These are phyloP conservation scores for Lachnellula subtilissima DNA, from an alignment of 2,329 filamentous ascomycete genomes.

Conservation along the genomic window DNA sequence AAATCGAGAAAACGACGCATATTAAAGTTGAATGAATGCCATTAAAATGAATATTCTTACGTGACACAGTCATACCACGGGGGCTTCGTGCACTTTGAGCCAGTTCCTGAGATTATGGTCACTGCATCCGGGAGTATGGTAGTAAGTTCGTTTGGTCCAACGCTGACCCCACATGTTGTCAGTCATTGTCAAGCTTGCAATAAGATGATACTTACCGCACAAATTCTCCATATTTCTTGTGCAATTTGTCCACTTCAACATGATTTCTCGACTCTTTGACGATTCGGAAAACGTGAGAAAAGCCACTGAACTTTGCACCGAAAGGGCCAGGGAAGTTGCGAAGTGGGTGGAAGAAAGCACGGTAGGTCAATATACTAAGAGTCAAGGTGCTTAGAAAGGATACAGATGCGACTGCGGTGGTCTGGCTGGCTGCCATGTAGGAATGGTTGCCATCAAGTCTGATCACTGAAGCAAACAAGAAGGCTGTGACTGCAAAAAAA, in stretches of 20 bases:
- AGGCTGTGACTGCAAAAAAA: neutral
- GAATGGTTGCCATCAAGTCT: neutral
- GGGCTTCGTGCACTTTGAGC: conserved; percentile 19
- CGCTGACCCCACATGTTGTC: neutral
- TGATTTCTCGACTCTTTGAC: conserved; percentile 10
- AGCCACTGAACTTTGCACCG: conserved; percentile 17
- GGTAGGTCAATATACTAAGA: conserved; percentile 50
- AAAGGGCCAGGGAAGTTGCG: conserved; percentile 27
- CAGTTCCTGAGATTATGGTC: conserved; percentile 9
- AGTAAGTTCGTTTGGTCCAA: conserved; percentile 18
- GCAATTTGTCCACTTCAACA: conserved; percentile 10
- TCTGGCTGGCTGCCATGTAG: conserved; percentile 1
- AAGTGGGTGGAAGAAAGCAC: conserved; percentile 42
- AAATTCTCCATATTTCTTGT: conserved; percentile 22
- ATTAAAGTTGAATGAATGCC: too few species aligned
- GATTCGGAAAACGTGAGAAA: conserved; percentile 16
- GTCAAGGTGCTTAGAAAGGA: conserved; percentile 23
- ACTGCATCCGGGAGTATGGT: conserved; percentile 20
- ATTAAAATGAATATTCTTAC: neutral
- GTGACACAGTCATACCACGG: conserved; percentile 21
- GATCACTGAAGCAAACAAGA: neutral
- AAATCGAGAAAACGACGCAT: too few species aligned
- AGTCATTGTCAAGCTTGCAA: neutral
- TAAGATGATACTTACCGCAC: conserved; percentile 12
- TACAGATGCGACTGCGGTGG: conserved; percentile 1